Conservation (phyloP, 805 yeast genomes). For the Kodamaea kaohsiungensis region DNA sequence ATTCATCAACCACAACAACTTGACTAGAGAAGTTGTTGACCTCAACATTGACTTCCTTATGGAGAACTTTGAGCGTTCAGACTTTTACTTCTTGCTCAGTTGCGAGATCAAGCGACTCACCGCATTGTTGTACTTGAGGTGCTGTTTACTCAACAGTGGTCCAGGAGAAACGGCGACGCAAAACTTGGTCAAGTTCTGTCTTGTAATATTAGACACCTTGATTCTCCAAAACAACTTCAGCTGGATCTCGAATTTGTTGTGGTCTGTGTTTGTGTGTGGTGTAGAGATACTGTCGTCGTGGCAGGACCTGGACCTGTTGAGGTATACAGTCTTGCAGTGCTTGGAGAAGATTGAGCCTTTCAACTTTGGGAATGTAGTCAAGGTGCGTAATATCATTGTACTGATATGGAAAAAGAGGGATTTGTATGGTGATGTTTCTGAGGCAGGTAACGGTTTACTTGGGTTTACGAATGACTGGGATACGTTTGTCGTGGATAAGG, state of each 20-base stretch:
- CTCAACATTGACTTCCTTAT: conserved; percentile 12
- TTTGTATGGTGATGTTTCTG: conserved; percentile 20
- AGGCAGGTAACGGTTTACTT: conserved; percentile 19
- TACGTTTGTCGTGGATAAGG: conserved; percentile 26
- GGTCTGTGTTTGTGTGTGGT: conserved; percentile 30
- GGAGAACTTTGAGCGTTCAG: conserved; percentile 16
- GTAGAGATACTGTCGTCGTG: conserved; percentile 24
- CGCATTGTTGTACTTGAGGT: conserved; percentile 25
- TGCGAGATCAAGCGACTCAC: conserved; percentile 29
- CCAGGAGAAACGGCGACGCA: conserved; percentile 22
- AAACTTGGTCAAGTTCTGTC: conserved; percentile 17
- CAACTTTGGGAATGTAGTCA: conserved; percentile 30
- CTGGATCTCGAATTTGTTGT: conserved; percentile 32
- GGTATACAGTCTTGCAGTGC: conserved; percentile 25
- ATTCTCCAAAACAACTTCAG: conserved; percentile 26
- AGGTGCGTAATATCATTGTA: conserved; percentile 22
- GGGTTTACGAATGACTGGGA: conserved; percentile 35
- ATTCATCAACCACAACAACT: conserved; percentile 1
- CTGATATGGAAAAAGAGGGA: conserved; percentile 33
- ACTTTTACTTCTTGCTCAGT: conserved; percentile 26
- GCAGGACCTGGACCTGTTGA: conserved; percentile 27
- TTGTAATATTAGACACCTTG: conserved; percentile 24
- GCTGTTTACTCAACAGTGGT: conserved; percentile 26
- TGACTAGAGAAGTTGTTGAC: conserved; percentile 8
- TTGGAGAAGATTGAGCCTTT: conserved; percentile 24